These are phyloP conservation scores for Myxozyma melibiosi DNA, from an alignment of 805 yeast genomes.

Conservation along the genomic window DNA sequence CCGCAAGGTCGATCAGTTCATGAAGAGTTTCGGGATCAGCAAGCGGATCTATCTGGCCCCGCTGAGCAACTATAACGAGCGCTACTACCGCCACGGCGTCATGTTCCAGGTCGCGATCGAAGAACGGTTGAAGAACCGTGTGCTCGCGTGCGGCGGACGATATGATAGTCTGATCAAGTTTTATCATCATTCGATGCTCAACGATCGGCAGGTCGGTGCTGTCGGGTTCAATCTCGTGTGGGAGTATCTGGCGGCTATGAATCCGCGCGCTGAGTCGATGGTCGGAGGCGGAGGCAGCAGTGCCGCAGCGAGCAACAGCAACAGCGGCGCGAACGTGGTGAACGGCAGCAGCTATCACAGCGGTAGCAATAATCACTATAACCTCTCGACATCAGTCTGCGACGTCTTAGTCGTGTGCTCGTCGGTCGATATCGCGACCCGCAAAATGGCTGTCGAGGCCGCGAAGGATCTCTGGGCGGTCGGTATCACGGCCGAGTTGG, in stretches of 20 bases:
- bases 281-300: neutral
- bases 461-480: constrained; percentile 69
- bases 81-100: constrained; percentile 75
- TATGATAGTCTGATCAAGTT: constrained; percentile 74
- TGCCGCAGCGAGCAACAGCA: neutral
- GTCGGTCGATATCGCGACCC: constrained; percentile 57
- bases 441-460: constrained; percentile 64
- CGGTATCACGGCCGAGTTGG: constrained; percentile 78
- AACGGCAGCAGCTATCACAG: too few species aligned
- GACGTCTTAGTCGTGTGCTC: constrained; percentile 60
- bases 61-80: constrained; percentile 76
- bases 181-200: constrained; percentile 58
- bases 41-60: constrained; percentile 71
- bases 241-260: constrained; percentile 58
- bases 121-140: constrained; percentile 49
- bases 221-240: constrained; percentile 88
- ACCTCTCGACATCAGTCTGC: constrained; percentile 37
- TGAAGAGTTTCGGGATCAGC: constrained; percentile 61
- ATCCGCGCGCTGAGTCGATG: constrained; percentile 33
- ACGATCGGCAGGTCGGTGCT: constrained; percentile 52
- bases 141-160: constrained; percentile 91
- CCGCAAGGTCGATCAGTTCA: constrained; percentile 56
- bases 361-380: neutral
- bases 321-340: neutral
- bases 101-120: constrained; percentile 87